Evolutionary conservation across 352 stramenopile genomes (phyloP), one percentile per base, ranked within the genome.

Genomic region (Pseudoperonospora humuli): DNA sequence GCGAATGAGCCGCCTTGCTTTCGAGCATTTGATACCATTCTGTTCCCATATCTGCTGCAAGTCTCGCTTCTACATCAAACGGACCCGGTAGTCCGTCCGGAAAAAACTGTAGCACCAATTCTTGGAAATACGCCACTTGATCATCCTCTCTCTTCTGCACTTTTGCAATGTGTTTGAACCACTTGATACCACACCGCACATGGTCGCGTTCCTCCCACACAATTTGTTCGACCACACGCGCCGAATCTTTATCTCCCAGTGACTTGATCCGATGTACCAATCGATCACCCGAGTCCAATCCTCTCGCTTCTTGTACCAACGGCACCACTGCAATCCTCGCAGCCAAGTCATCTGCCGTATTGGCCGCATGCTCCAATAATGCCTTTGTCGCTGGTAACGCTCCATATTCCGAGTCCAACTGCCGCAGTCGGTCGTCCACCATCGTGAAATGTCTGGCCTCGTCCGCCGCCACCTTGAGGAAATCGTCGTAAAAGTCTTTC

Each of bases 361-460:
- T 93, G 10, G 61, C 45, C 4, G 80, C 77, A 37, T 90, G 78
- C 27, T 85, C 71, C 18, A 93, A 55, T 20, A 93, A 56, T 25
- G 75, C 78, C 3, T 43, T 53, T 10, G 79, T 86, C 0, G 80
- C 77, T 2, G 80, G 80, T 26, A 93, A 39, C 15, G 54, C 61
- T 2, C 80, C 80, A 31, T 93, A 93, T 31, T 54, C 61, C 11
- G 78, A 83, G 20, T 56, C 74, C 13, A 93, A 55, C 31, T 77
- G 59, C 17, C 61, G 57, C 33, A 93, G 50, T 9, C 77, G 62
- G 33, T 76, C 48, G 46, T 87, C 71, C 5, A 93, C 75, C 64
- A 93, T 65, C 13, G 57, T 45, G 46, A 93, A 93, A 54, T 93
- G 80, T n/a, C 80, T 59, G 17, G 73, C 75, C 48, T 90, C 80